These are phyloP conservation scores for Monilinia fructicola DNA, from an alignment of 2,329 filamentous ascomycete species.

Conservation along the genomic window DNA sequence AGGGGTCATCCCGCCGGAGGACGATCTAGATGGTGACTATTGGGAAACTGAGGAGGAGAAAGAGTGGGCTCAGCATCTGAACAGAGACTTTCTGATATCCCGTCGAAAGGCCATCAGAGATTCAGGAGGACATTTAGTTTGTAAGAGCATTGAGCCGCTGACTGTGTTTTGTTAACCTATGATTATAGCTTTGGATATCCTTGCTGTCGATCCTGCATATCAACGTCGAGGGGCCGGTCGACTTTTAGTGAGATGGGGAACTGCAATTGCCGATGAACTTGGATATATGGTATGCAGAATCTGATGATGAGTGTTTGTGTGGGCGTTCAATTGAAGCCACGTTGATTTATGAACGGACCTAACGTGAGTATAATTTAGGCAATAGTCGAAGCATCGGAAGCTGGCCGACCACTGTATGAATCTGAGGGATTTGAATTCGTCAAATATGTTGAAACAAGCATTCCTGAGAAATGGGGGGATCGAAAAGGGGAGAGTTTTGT, in stretches of 20 bases:
- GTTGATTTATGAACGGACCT: neutral
- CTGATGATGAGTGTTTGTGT: neutral
- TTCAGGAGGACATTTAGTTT: slow-evolving; percentile 13
- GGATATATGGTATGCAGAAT: slow-evolving; percentile 8
- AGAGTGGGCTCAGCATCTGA: slow-evolving; percentile 18
- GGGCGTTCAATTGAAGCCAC: neutral
- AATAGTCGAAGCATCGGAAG: slow-evolving; percentile 11
- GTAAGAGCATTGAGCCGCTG: slow-evolving; percentile 4
- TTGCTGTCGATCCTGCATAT: slow-evolving; percentile 14
- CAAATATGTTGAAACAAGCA: neutral
- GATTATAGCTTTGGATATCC: slow-evolving; percentile 16
- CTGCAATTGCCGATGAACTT: slow-evolving; percentile 15
- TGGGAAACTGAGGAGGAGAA: slow-evolving; percentile 18
- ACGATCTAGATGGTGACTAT: slow-evolving; percentile 14
- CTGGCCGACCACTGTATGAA: slow-evolving; percentile 5
- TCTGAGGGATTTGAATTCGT: slow-evolving; percentile 20
- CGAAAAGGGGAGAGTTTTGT: slow-evolving; percentile 4
- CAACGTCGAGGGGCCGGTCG: slow-evolving; percentile 14
- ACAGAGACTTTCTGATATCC: slow-evolving; percentile 4
- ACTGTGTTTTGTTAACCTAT: slow-evolving; percentile 7
- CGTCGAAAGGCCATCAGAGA: slow-evolving; percentile 12
- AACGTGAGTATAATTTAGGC: slow-evolving; percentile 10
- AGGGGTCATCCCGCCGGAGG: slow-evolving; percentile 13
- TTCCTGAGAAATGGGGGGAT: slow-evolving; percentile 6
- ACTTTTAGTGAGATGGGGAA: slow-evolving; percentile 19